A percentile compares a stretch with the other conserved stretches of the same genome.
Conservation (phyloP, 257 asterid genomes). For the Solanum verrucosum region DNA sequence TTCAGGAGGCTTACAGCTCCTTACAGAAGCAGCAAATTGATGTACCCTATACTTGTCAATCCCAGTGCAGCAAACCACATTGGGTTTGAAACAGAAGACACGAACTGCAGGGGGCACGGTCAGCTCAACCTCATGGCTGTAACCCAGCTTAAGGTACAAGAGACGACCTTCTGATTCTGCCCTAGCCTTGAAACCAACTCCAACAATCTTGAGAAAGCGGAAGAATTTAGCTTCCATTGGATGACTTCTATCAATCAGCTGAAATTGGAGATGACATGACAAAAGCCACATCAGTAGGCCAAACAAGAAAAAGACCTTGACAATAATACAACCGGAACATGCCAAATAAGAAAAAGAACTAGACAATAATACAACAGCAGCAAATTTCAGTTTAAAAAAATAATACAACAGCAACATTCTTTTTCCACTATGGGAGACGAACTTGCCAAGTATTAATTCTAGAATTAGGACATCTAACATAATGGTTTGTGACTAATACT, state of each 20-base stretch:
- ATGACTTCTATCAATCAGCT: not conserved
- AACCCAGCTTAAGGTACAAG: constrained; percentile 59
- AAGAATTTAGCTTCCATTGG: constrained; percentile 54
- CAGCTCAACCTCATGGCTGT: constrained; percentile 65
- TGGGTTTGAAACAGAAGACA: constrained; percentile 56
- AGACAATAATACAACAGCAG: not conserved
- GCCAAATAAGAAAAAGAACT: not conserved
- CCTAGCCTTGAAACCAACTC: constrained; percentile 79
- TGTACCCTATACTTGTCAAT: constrained; percentile 60
- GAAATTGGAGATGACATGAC: not conserved
- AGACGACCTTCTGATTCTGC: constrained; percentile 75
- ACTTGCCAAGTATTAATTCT: not conserved
- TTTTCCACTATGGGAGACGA: not conserved
- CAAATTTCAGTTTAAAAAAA: not conserved
- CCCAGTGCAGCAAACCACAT: constrained; percentile 54
- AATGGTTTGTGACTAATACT: not conserved
- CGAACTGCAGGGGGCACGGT: constrained; percentile 58
- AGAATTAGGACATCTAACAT: not conserved
- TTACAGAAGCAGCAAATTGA: constrained; percentile 60
- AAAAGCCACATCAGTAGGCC: not conserved
- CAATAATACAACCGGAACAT: not conserved
- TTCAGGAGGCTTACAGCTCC: constrained; percentile 63
- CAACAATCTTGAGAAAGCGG: constrained; percentile 59
- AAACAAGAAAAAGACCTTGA: not conserved
- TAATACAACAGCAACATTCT: not conserved